Evolutionary conservation across 208 protist genomes (phyloP).

Genomic region (Strigomonas galati): DNA sequence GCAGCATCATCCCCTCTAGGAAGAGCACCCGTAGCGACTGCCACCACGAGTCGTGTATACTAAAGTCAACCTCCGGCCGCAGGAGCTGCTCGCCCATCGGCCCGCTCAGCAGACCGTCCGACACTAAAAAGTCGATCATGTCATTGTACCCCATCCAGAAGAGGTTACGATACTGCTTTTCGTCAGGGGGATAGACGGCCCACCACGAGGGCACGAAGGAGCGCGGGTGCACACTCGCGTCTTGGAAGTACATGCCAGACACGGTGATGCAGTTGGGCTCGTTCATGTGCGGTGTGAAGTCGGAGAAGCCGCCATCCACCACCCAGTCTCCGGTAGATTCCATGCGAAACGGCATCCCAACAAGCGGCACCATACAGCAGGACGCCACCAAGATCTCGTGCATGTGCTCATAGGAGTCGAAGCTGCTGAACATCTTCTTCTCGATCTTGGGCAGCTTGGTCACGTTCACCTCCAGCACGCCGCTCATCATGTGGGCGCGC

Average conservation of each 20-base stretch:
- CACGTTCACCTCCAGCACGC: conserved; percentile 65
- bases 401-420: conserved; percentile 43
- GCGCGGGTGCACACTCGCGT: conserved; percentile 56
- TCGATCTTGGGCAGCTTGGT: conserved; percentile 58
- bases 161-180: conserved; percentile 43
- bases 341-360: conserved; percentile 66
- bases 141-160: conserved; percentile 84
- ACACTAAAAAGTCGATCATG: conserved; percentile 68
- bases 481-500: conserved; percentile 28
- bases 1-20: conserved; percentile 41
- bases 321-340: conserved; percentile 64
- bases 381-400: conserved; percentile 55
- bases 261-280: conserved; percentile 63
- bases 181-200: conserved; percentile 50
- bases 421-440: conserved; percentile 33
- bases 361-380: conserved; percentile 71
- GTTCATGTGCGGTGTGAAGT: conserved; percentile 60
- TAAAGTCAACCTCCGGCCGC: conserved; percentile 40
- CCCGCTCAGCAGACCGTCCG: conserved; percentile 24
- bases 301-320: conserved; percentile 61
- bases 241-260: conserved; percentile 78
- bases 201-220: conserved; percentile 77
- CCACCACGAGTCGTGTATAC: conserved; percentile 24
- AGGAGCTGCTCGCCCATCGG: conserved; percentile 29
- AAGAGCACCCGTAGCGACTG: conserved; percentile 33